Conservation (phyloP, 139 green algal genomes). For the Chlamydomonas incerta region DNA sequence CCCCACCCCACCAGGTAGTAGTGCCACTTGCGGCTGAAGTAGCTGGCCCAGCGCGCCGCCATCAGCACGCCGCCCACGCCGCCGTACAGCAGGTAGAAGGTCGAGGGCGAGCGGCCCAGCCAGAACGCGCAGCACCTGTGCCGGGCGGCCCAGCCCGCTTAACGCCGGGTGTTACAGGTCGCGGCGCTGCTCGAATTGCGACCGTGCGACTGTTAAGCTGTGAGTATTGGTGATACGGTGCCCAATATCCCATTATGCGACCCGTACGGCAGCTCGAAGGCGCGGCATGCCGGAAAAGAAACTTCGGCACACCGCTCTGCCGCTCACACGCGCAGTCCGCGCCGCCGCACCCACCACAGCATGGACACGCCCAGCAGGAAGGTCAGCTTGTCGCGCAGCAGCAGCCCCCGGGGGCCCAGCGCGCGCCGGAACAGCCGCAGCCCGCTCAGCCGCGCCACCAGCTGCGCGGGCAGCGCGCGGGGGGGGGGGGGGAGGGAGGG, state of each 20-base stretch:
- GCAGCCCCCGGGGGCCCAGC: constrained; percentile 50
- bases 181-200: too few species aligned
- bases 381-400: constrained; percentile 69
- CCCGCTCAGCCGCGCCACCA: constrained; percentile 9
- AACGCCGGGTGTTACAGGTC: too few species aligned
- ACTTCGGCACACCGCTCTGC: too few species aligned
- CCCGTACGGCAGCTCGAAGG: too few species aligned
- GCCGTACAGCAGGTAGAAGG: constrained; percentile 80
- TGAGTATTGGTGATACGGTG: too few species aligned
- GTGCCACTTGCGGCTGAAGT: constrained; percentile 62
- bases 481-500: neutral
- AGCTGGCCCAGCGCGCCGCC: constrained; percentile 64
- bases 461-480: neutral
- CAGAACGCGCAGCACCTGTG: constrained; percentile 81
- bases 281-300: too few species aligned
- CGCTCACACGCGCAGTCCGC: too few species aligned
- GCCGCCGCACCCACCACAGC: constrained; percentile 49
- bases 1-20: constrained; percentile 73
- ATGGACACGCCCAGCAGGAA: constrained; percentile 63
- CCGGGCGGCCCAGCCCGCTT: too few species aligned
- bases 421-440: constrained; percentile 37
- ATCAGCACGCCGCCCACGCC: constrained; percentile 74
- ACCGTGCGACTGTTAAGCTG: too few species aligned
- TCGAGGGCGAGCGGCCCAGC: constrained; percentile 75
- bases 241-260: too few species aligned